Conservation (phyloP, 2,329 filamentous ascomycete species). For the Alternaria gaisen region DNA sequence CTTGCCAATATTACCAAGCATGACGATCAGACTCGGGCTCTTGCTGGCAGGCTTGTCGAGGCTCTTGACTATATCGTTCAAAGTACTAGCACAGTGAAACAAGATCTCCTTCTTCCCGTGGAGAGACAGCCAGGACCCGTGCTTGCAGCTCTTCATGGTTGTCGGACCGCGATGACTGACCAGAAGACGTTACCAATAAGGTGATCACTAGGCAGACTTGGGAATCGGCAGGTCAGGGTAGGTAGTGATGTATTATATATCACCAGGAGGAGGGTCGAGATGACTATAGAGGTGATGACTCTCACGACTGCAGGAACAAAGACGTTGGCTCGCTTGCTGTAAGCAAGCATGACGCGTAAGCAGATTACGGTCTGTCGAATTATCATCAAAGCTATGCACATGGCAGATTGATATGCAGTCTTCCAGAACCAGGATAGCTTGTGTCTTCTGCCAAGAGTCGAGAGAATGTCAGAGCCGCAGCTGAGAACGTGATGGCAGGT, state of each 20-base stretch:
- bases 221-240: background rate
- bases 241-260: background rate
- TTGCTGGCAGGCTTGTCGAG: slow-evolving; percentile 2
- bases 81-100: slow-evolving; percentile 1
- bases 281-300: background rate
- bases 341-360: no score
- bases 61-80: slow-evolving; percentile 4
- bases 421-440: no score
- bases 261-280: background rate
- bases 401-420: no score
- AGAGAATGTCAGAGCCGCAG: no score
- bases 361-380: no score
- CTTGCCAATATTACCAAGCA: slow-evolving; percentile 1
- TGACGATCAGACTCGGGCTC: slow-evolving; percentile 2
- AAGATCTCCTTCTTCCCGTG: background rate
- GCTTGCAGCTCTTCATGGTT: slow-evolving; percentile 4
- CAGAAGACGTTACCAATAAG: background rate
- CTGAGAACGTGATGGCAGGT: no score
- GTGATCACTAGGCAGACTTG: background rate
- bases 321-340: background rate
- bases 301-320: no score
- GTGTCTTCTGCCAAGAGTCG: no score
- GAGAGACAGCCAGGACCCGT: background rate
- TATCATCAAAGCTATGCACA: no score
- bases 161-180: background rate